Evolutionary conservation across 2,329 filamentous ascomycete species (phyloP), one percentile per base, ranked within the genome.

Genomic region (Akanthomyces lecanii): DNA sequence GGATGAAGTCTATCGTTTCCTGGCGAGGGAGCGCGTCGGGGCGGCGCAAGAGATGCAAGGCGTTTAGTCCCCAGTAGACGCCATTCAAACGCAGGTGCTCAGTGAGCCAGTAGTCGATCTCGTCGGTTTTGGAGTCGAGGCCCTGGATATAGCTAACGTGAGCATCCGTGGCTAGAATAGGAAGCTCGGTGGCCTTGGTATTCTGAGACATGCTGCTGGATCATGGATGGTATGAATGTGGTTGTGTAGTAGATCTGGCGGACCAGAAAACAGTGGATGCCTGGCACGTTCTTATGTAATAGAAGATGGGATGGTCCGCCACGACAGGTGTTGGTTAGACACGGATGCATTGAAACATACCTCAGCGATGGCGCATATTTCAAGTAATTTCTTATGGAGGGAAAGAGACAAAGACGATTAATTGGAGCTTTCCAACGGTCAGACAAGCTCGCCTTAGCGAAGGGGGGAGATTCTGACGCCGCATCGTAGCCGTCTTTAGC

Each of bases 71-170:
- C 95, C 95, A 99, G 77, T 99, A 99, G 54, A 99, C 85, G 51
- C 95, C 95, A 74, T 95, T 97, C 63, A 99, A 84, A 65, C 95
- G 92, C 68, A 99, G 83, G 75, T 99, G 95, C 77, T 99, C 94
- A 16, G 95, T 99, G 73, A 98, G 82, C 90, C 94, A 97, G 80
- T 98, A 99, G 76, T 97, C 92, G 70, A 97, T 88, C 77, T 97
- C 91, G 81, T 98, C 92, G 79, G 90, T 92, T 73, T 90, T 89
- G 68, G 89, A 92, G 76, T 99, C 92, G 69, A 99, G 83, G 71
- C 89, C 91, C 77, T 96, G 91, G 69, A 99, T 92, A 75, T 98
- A 99, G 73, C 87, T 86, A 70, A 98, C 91, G 75, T 99, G 95
- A 25, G 82, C 80, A 8, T 80, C 80, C 6, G 78, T 78, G 56